Percentiles rank a stretch among this genome's conserved stretches.
Evolutionary conservation across 2,329 filamentous ascomycete species (phyloP).

Genomic region (Dendryphion nanum): DNA sequence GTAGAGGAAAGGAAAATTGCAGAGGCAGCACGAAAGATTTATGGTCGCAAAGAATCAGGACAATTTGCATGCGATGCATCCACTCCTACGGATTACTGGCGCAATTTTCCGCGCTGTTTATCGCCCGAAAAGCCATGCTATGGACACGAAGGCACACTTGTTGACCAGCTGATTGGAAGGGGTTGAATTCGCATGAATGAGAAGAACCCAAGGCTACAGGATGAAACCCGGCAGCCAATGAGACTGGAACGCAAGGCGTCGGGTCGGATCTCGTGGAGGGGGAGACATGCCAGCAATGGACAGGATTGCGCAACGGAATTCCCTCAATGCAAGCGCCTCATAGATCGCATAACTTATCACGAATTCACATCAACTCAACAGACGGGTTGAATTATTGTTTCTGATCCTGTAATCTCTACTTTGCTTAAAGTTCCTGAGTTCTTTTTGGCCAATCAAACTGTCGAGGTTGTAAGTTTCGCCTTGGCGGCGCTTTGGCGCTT

Average conservation of each 20-base stretch:
- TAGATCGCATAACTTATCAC: background rate
- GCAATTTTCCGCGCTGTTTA: no score
- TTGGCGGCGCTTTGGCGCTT: background rate
- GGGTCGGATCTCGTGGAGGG: background rate
- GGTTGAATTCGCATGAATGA: background rate
- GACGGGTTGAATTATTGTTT: background rate
- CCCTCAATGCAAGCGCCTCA: background rate
- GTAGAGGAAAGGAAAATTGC: no score
- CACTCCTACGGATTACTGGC: no score
- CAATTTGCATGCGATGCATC: no score
- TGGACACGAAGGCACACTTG: background rate
- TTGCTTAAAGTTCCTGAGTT: background rate
- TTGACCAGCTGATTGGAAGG: background rate
- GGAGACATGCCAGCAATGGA: background rate
- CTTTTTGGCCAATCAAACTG: background rate
- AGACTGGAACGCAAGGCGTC: slow-evolving; percentile 1
- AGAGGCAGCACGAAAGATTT: no score
- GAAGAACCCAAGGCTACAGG: background rate
- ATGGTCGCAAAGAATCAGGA: no score
- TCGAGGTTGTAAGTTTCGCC: background rate
- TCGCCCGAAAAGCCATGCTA: background rate
- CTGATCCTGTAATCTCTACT: background rate
- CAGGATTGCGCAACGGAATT: background rate
- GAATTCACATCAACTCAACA: background rate
- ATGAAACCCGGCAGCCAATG: background rate